Evolutionary conservation across 495 filamentous ascomycete species (phyloP), one percentile per base, ranked within the genome.

Genomic region (Penicillium macrosclerotiorum): DNA sequence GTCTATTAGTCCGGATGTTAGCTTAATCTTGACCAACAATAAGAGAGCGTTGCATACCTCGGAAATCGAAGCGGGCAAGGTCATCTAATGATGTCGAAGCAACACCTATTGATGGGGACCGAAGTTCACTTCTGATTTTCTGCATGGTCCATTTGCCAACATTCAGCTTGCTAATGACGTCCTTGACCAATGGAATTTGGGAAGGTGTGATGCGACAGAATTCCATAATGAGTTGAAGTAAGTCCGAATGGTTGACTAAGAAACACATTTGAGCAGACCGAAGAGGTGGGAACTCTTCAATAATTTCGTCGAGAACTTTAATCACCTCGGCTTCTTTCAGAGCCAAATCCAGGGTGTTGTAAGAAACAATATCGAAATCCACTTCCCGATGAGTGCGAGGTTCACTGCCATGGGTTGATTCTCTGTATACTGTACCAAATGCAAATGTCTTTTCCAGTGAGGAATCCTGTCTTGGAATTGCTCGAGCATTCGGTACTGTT

Each of bases 251-350:
- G 41, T 95, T 94, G 35, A 98, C 68, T 54, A 96, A 83, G 62
- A 95, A 96, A 62, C 90, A 95, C 78, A 96, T 90, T 17, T 79
- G 80, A 17, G 73, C 74, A 8, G 81, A 75, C 3, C 78, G 72
- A 23, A 90, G 71, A 31, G 81, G 83, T 5, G 90, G 91, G 52
- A 96, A 92, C 5, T 84, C 80, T 29, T 85, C 78, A 17, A 94
- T 77, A 33, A 96, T 85, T 56, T 98, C 93, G 59, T 97, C 92
- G 33, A 96, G 59, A 5, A 96, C 90, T 61, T 96, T 97, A 44
- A 98, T 82, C 3, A 89, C 86, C 60, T 98, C 93, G 1, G 93
- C 93, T 65, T 98, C 93, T 57, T 93, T 91, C 39, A 96, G 62
- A 0, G 90, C 82, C n/a, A 94, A 72, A 58, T 97, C 89, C 18